Evolutionary conservation across 352 stramenopile species (phyloP).

Genomic region (Hyaloperonospora arabidopsidis): DNA sequence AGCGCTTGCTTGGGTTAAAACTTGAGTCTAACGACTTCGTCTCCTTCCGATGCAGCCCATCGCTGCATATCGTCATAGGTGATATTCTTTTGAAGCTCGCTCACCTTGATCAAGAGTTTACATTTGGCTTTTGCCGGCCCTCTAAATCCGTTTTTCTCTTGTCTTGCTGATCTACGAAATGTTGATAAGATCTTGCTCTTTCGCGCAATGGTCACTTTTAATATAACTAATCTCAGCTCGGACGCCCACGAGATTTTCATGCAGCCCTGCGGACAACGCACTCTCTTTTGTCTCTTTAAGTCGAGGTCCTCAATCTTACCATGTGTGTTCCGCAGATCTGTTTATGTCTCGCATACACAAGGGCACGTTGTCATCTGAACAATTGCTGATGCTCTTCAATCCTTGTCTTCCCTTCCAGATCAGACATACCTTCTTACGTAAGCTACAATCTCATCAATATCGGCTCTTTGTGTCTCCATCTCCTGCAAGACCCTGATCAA

Average conservation of each 20-base stretch:
- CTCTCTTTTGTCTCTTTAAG: constrained; percentile 53
- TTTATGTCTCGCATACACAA: constrained; percentile 96
- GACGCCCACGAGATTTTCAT: constrained; percentile 62
- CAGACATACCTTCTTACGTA: constrained; percentile 92
- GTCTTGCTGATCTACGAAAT: constrained; percentile 45
- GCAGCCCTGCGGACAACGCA: constrained; percentile 38
- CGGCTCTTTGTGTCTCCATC: constrained; percentile 89
- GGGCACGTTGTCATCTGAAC: constrained; percentile 90
- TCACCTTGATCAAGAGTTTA: constrained; percentile 76
- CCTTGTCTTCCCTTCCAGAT: constrained; percentile 99
- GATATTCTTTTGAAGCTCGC: constrained; percentile 61
- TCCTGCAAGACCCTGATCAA: constrained; percentile 95
- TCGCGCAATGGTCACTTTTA: constrained; percentile 32
- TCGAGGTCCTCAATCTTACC: constrained; percentile 65
- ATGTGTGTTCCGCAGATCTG: constrained; percentile 63
- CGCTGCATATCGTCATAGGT: constrained; percentile 39
- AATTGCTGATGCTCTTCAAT: constrained; percentile 91
- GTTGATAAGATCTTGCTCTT: constrained; percentile 45
- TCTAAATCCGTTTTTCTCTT: constrained; percentile 65
- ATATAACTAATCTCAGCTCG: constrained; percentile 43
- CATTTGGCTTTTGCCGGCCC: constrained; percentile 66
- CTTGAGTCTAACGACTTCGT: constrained; percentile 43
- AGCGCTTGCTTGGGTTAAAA: constrained; percentile 44
- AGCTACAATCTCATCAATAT: constrained; percentile 93
- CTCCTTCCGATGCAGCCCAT: constrained; percentile 41